A percentile compares a stretch with the other conserved stretches of the same genome.
These are phyloP conservation scores for Backusella psychrophila DNA, from an alignment of 192 early-diverging fungal species.

Conservation along the genomic window DNA sequence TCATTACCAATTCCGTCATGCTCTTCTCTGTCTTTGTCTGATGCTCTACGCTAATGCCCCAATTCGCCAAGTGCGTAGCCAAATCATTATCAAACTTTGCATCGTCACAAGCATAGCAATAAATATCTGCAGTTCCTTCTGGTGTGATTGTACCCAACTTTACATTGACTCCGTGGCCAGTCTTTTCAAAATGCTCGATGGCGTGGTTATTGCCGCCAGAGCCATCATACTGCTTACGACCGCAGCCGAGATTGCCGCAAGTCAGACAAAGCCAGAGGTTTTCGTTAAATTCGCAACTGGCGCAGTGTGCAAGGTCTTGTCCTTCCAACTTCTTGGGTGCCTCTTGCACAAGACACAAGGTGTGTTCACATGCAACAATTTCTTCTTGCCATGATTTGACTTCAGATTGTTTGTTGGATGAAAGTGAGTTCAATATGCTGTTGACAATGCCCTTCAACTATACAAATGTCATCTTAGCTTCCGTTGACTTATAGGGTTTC, in stretches of 20 bases:
- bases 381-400: conserved; percentile 96
- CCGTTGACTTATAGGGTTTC: background rate
- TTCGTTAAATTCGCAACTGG: conserved; percentile 79
- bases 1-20: conserved; percentile 79
- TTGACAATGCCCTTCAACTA: conserved; percentile 64
- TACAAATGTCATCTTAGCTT: background rate
- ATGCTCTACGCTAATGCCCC: conserved; percentile 83
- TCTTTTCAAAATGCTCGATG: conserved; percentile 76
- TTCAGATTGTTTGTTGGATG: conserved; percentile 82
- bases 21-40: conserved; percentile 93
- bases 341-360: conserved; percentile 65
- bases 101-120: conserved; percentile 85
- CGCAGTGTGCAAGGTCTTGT: conserved; percentile 68
- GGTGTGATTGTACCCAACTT: conserved; percentile 98
- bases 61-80: conserved; percentile 72
- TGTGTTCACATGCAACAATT: conserved; percentile 77
- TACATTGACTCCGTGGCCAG: conserved; percentile 78
- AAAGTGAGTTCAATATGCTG: conserved; percentile 72
- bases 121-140: conserved; percentile 93
- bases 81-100: conserved; percentile 78
- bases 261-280: conserved; percentile 96
- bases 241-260: conserved; percentile 94
- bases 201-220: conserved; percentile 93
- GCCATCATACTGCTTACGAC: conserved; percentile 91
- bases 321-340: conserved; percentile 43